Base-by-base conservation (phyloP, 2,329 filamentous ascomycete genomes). In the Tolypocladium pustulatum region DNA sequence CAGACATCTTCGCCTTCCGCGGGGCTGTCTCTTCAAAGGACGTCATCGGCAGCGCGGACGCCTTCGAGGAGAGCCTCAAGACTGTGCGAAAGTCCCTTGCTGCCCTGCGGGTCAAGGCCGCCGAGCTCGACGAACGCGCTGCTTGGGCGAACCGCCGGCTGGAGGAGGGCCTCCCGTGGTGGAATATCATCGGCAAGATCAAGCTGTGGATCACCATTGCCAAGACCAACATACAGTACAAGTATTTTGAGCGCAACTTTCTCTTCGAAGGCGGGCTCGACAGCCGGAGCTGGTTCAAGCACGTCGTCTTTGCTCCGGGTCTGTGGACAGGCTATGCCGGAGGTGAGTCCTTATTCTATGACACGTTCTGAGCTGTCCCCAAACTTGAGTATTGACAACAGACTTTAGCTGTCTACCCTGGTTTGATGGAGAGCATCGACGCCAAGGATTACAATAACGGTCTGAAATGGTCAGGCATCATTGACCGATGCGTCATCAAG, bases 301-400 rank as follows among this genome's bases (percentile, higher is more conserved):
- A 97, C 67, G 88, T 96, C 2, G 88, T 97, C 1, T 97, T 95
- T 73, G 92, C 92, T 1, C 92, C 92, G 0, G 92, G 92, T 0
- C 71, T 93, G 54, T 96, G 91, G 91, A 96, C 91, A 0, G 92
- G 92, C 0, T 97, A 97, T 72, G 78, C 91, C 0, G 92, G 91
- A 68, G 82, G 84, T 86, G 67, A 73, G 80, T 75, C 17, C 55
- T 40, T 20, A 74, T 17, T 55, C 40, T n/a, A 7, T 12, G 15
- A 13, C 2, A 37, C 15, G 22, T 9, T 4, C 37, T 12, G 2
- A 27, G 8, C 7, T 20, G 49, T 7, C 9, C 30, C 4, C 20
- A 9, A n/a, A 34, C 3, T 3, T 34, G 17, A 15, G 20, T 57
- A 43, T 58, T 63, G 37, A 64, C 54, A 10, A 15, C 3, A 15